Evolutionary conservation across 2,329 filamentous ascomycete species (phyloP).

Genomic region (Aureobasidium zeae): DNA sequence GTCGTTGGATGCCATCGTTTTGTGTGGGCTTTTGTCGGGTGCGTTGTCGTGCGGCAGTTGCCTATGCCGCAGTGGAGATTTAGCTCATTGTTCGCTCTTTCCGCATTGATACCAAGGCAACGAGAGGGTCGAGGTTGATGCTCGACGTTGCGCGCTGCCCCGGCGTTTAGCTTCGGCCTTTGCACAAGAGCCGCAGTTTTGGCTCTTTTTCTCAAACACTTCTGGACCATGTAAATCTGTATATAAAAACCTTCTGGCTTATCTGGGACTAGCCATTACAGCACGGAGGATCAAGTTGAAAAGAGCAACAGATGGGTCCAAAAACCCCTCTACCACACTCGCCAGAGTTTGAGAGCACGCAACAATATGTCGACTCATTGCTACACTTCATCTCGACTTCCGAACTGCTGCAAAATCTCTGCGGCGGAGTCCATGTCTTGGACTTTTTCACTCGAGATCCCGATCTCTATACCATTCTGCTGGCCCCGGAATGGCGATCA

Average conservation of each 20-base stretch:
- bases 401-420: slow-evolving; percentile 74
- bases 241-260: neutral
- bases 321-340: slow-evolving; percentile 56
- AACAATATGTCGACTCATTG: slow-evolving; percentile 71
- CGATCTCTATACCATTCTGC: slow-evolving; percentile 66
- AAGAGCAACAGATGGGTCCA: slow-evolving; percentile 35
- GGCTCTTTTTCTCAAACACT: slow-evolving; percentile 1
- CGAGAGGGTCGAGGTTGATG: neutral
- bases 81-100: slow-evolving; percentile 12
- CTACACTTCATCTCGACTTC: slow-evolving; percentile 67
- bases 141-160: neutral
- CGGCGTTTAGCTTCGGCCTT: slow-evolving; percentile 3
- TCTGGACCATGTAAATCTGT: slow-evolving; percentile 2
- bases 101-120: too few relatives aligned
- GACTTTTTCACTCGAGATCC: slow-evolving; percentile 88
- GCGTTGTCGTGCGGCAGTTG: slow-evolving; percentile 10
- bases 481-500: slow-evolving; percentile 71
- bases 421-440: slow-evolving; percentile 91
- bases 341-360: slow-evolving; percentile 55
- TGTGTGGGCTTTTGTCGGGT: neutral
- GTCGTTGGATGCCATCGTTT: slow-evolving; percentile 30
- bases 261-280: too few relatives aligned
- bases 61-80: slow-evolving; percentile 14
- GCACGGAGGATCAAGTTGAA: too few relatives aligned
- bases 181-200: neutral